Conservation (phyloP, 2,329 filamentous ascomycete species). For the Stachybotrys elegans region DNA sequence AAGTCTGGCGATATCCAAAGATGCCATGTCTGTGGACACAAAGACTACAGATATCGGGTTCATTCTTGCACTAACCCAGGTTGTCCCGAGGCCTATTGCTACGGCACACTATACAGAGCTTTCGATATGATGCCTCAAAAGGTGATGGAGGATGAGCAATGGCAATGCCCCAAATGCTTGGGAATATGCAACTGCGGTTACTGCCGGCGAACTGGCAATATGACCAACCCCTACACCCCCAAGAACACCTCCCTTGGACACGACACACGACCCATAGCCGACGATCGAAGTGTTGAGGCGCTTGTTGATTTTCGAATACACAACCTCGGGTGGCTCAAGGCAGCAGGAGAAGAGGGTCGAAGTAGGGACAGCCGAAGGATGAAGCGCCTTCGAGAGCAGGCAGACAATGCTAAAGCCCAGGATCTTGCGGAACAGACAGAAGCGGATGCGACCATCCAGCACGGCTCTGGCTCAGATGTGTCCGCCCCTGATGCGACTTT, state of each 20-base stretch:
- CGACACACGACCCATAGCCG: constrained; percentile 84
- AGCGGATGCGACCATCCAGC: constrained; percentile 15
- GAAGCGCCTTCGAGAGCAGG: constrained; percentile 50
- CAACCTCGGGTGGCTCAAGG: constrained; percentile 77
- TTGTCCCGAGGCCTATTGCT: constrained; percentile 80
- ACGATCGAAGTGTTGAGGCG: constrained; percentile 83
- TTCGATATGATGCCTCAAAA: constrained; percentile 85
- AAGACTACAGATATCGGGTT: constrained; percentile 79
- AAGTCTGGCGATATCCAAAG: constrained; percentile 50
- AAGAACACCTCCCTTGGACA: constrained; percentile 85
- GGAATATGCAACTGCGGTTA: constrained; percentile 81
- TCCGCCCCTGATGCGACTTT: constrained; percentile 1
- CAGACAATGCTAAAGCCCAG: constrained; percentile 52
- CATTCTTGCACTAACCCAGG: constrained; percentile 67
- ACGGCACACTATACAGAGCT: constrained; percentile 84
- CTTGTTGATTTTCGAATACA: constrained; percentile 88
- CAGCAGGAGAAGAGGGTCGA: constrained; percentile 51
- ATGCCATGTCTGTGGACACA: constrained; percentile 81
- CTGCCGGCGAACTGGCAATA: constrained; percentile 62
- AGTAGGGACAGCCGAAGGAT: constrained; percentile 53
- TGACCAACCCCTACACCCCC: constrained; percentile 77
- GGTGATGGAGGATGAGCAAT: constrained; percentile 73
- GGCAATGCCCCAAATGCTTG: constrained; percentile 84
- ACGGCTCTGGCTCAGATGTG: constrained; percentile 6
- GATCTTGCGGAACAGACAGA: constrained; percentile 29